These are phyloP conservation scores for Oryza longistaminata DNA, from an alignment of 176 grass and related monocot species.

Conservation along the genomic window DNA sequence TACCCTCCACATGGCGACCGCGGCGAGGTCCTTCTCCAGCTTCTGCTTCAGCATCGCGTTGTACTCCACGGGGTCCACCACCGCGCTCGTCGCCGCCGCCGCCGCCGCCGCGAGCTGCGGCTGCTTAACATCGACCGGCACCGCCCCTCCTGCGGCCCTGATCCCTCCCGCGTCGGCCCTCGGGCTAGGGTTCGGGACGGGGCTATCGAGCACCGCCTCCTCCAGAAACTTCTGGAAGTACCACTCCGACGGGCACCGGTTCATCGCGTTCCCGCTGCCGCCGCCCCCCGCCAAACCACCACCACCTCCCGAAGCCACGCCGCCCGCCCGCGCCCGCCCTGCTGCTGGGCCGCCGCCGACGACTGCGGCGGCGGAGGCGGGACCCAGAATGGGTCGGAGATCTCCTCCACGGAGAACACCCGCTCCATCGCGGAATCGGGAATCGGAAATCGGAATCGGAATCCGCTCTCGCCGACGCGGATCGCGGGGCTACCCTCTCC, in stretches of 20 bases:
- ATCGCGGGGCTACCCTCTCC: not conserved
- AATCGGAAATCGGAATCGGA: not conserved
- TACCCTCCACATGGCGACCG: slow-evolving; percentile 92
- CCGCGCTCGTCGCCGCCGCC: not conserved
- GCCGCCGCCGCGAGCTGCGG: not conserved
- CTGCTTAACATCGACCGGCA: slow-evolving; percentile 35
- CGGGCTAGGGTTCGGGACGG: slow-evolving; percentile 17
- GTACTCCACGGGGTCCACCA: slow-evolving; percentile 70
- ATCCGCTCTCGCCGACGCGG: not conserved
- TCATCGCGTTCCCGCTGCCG: slow-evolving; percentile 43
- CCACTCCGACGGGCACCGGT: slow-evolving; percentile 83
- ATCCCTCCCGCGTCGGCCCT: not conserved
- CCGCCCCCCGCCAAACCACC: not conserved
- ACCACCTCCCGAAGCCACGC: not conserved
- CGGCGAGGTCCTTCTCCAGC: slow-evolving; percentile 85
- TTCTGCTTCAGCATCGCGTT: slow-evolving; percentile 84
- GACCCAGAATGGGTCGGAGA: slow-evolving; percentile 66
- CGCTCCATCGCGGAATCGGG: slow-evolving; percentile 57
- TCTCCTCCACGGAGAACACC: slow-evolving; percentile 86
- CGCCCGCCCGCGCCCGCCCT: not conserved
- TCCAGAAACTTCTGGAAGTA: slow-evolving; percentile 95
- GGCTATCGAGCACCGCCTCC: slow-evolving; percentile 59
- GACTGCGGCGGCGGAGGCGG: slow-evolving; percentile 17
- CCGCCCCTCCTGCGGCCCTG: slow-evolving; percentile 9
- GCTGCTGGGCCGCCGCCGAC: not conserved